Conservation (phyloP, 345 rosid genomes). For the Camelina hispida region DNA sequence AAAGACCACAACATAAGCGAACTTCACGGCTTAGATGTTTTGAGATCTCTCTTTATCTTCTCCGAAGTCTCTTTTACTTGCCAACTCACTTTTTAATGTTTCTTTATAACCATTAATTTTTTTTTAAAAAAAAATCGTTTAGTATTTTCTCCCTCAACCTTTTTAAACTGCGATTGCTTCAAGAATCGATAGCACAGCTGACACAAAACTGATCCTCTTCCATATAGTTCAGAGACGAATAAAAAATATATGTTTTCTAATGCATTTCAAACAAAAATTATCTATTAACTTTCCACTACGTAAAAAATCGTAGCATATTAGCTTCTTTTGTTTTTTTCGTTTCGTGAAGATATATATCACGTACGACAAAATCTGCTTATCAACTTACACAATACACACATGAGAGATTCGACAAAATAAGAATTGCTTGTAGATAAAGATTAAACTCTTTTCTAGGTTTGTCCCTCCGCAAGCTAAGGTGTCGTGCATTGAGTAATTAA, state of each 20-base stretch:
- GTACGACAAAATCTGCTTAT: constrained; percentile 41
- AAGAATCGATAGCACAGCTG: constrained; percentile 30
- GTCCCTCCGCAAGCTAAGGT: constrained; percentile 32
- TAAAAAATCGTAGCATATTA: not conserved
- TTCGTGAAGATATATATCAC: constrained; percentile 32
- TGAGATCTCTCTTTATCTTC: constrained; percentile 16
- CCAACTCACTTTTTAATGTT: constrained; percentile 35
- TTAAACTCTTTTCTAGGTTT: constrained; percentile 24
- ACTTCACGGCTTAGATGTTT: constrained; percentile 27
- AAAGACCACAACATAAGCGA: constrained; percentile 23
- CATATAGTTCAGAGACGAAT: constrained; percentile 24
- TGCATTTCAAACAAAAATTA: not conserved
- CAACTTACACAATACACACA: constrained; percentile 33
- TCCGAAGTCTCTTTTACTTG: constrained; percentile 27
- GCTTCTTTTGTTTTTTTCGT: not conserved
- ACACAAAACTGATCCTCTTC: constrained; percentile 38
- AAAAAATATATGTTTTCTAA: not conserved
- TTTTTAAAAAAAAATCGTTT: no score
- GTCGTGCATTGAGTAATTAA: constrained; percentile 31
- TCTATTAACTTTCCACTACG: not conserved
- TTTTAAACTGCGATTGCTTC: constrained; percentile 32
- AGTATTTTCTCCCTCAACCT: constrained; percentile 4
- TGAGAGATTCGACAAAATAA: constrained; percentile 22
- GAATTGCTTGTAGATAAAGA: constrained; percentile 27
- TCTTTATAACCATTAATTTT: constrained; percentile 2